Base-by-base conservation (phyloP, 441 rosid species). In the Populus hybrid region DNA sequence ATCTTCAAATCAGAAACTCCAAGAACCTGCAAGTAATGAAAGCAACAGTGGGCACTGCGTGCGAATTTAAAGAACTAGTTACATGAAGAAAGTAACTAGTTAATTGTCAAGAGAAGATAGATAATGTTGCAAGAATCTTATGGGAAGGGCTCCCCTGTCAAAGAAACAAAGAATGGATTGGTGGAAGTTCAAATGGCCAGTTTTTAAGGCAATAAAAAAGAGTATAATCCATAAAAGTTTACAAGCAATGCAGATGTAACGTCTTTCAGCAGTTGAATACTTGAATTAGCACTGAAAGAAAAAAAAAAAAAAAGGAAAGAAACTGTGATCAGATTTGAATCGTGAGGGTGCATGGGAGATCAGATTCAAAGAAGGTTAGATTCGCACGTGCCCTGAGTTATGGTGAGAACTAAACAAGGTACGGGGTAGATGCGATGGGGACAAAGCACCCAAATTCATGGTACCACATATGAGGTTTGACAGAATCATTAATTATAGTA, bases 1-100 rank as follows among this genome's bases (percentile, higher is more conserved):
- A 89, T 88, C 84, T 84, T 87, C 79, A 89, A 73, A 73, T 75
- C 89, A 20, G 89, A 75, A 85, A 82, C 84, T 50, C 88, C 89
- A 16, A 89, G 87, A 84, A 88, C 80, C 94, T 88, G 88, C 72
- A 77, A 18, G 57, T 24, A 79, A 40, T 50, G 53, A 46, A 65
- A 12, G 21, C 21, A 21, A 5, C 9, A 61, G 21, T 7, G 34
- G 46, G 72, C 57, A 59, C 14, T 8, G 6, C 20, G 11, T 12
- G n/a, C 1, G 11, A 50, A 11, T 26, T 32, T 64, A 5, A 67
- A 46, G 38, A 14, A 57, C 20, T 24, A 35, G 40, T 35, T 61
- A 2, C 10, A 34, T 6, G 20, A 28, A 34, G 16, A 34, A 10
- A 4, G 30, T 26, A 3, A 24, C 24, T 12, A 66, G 38, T 36